Evolutionary conservation across 176 grass and related monocot genomes (phyloP).

Genomic region (Oryza nivara): DNA sequence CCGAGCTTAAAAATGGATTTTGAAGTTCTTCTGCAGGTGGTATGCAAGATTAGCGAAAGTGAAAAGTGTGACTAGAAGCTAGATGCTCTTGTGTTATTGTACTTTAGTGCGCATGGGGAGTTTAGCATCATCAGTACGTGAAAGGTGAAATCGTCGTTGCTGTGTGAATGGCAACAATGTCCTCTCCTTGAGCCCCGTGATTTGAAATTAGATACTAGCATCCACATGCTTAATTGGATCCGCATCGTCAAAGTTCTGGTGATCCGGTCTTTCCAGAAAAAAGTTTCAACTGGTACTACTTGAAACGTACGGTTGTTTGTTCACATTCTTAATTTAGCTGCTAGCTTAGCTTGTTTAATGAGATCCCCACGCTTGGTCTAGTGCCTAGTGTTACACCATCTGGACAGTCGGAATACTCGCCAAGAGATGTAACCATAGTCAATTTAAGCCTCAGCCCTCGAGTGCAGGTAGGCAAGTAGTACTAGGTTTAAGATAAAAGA

Average conservation of each 20-base stretch:
- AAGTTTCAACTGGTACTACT: not conserved
- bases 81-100: not conserved
- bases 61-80: not conserved
- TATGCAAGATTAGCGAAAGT: not conserved
- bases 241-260: conserved; percentile 18
- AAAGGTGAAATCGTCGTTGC: not conserved
- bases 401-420: not conserved
- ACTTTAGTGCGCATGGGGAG: not conserved
- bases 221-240: conserved; percentile 33
- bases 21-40: not conserved
- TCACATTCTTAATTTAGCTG: too few relatives aligned
- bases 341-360: not conserved
- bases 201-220: not conserved
- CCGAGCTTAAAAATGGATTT: not conserved
- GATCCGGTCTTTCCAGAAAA: not conserved
- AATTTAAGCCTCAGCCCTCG: not conserved
- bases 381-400: not conserved
- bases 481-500: too few relatives aligned
- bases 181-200: conserved; percentile 48
- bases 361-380: not conserved
- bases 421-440: not conserved
- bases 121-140: conserved; percentile 4
- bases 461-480: too few relatives aligned
- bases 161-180: not conserved
- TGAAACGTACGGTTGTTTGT: not conserved